A percentile compares a stretch with the other conserved stretches of the same genome.
Evolutionary conservation across 2,329 filamentous ascomycete genomes (phyloP).

Genomic region (Paramyrothecium roridum): DNA sequence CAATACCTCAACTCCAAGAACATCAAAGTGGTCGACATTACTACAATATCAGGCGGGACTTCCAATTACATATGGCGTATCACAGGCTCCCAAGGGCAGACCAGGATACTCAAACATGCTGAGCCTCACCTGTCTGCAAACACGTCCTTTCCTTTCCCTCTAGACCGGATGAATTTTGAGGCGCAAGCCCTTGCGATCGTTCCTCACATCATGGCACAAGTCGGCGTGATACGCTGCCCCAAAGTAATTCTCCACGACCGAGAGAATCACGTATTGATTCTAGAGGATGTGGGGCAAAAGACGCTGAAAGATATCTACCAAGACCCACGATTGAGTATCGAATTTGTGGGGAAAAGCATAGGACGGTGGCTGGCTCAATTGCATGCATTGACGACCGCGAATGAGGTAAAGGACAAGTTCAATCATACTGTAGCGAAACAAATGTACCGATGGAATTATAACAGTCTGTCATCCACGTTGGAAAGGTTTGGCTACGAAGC

Average conservation of each 20-base stretch:
- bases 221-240: neutral
- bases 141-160: neutral
- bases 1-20: neutral
- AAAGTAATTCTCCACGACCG: neutral
- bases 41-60: neutral
- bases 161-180: neutral
- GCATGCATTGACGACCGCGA: neutral
- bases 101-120: neutral
- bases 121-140: neutral
- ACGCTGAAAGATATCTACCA: neutral
- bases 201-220: neutral
- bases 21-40: neutral
- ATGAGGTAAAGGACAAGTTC: neutral
- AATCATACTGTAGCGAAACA: neutral
- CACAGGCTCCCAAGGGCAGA: neutral
- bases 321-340: neutral
- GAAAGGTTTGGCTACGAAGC: neutral
- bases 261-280: neutral
- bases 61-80: constrained; percentile 1
- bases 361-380: neutral
- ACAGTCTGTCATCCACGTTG: neutral
- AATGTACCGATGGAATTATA: constrained; percentile 1
- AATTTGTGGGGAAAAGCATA: neutral
- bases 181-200: neutral
- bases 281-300: neutral